A percentile compares a stretch with the other conserved stretches of the same genome.
Evolutionary conservation across 345 rosid species (phyloP).

Genomic region (Fremontodendron californicum): DNA sequence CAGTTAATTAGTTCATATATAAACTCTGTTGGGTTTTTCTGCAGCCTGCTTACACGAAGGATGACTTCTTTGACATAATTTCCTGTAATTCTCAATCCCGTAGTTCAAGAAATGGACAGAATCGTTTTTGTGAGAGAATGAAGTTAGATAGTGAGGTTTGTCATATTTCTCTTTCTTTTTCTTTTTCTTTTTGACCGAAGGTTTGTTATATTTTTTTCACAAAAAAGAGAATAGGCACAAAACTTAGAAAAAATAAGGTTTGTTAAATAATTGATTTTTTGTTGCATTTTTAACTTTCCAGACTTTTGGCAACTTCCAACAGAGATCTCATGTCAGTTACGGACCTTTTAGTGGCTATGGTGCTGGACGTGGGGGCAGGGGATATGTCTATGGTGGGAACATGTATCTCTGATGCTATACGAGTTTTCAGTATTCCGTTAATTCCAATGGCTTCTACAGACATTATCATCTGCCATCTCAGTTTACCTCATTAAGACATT

Average conservation of each 20-base stretch:
- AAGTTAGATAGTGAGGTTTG: slow-evolving; percentile 40
- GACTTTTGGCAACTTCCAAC: slow-evolving; percentile 31
- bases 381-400: slow-evolving; percentile 32
- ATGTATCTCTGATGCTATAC: slow-evolving; percentile 12
- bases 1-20: background rate
- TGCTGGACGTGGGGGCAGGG: slow-evolving; percentile 27
- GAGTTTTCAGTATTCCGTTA: slow-evolving; percentile 3
- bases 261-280: background rate
- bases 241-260: background rate
- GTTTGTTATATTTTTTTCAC: background rate
- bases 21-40: slow-evolving; percentile 2
- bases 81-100: slow-evolving; percentile 35
- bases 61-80: slow-evolving; percentile 44
- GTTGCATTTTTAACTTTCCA: slow-evolving; percentile 13
- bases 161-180: background rate
- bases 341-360: slow-evolving; percentile 23
- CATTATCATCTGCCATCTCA: background rate
- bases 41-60: slow-evolving; percentile 47
- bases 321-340: slow-evolving; percentile 17
- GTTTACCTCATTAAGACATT: background rate
- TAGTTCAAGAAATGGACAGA: slow-evolving; percentile 30
- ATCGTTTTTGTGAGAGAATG: slow-evolving; percentile 36
- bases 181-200: background rate
- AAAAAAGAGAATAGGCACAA: background rate
- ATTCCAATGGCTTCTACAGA: background rate